A percentile compares a stretch with the other conserved stretches of the same genome.
These are phyloP conservation scores for Xanthoconium separans DNA, from an alignment of 1,284 basidiomycete species.

Conservation along the genomic window DNA sequence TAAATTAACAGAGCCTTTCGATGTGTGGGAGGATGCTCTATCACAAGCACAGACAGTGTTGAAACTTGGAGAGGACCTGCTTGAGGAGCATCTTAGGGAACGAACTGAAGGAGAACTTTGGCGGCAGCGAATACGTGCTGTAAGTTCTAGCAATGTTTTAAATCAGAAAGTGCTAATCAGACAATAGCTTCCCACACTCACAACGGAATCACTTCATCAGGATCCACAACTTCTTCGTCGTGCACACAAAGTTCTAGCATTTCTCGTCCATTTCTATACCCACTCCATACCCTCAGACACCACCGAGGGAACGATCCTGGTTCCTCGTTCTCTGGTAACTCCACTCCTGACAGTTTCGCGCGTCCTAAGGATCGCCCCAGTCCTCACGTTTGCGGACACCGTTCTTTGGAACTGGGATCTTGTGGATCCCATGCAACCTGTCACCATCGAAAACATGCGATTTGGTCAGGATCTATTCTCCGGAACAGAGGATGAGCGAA, in stretches of 20 bases:
- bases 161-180: constrained; percentile 13
- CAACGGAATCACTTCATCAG: constrained; percentile 48
- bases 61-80: constrained; percentile 60
- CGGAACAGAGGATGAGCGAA: constrained; percentile 79
- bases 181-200: constrained; percentile 67
- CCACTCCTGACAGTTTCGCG: constrained; percentile 80
- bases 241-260: constrained; percentile 87
- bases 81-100: constrained; percentile 47
- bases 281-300: constrained; percentile 66
- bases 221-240: constrained; percentile 70
- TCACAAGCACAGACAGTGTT: constrained; percentile 55
- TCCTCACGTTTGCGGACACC: constrained; percentile 94
- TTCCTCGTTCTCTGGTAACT: constrained; percentile 79
- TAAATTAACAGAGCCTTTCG: constrained; percentile 54
- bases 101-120: constrained; percentile 59
- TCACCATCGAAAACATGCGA: constrained; percentile 61
- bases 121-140: constrained; percentile 63
- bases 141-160: constrained; percentile 39
- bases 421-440: constrained; percentile 50
- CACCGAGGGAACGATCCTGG: constrained; percentile 41
- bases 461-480: constrained; percentile 75
- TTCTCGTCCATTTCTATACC: constrained; percentile 87
- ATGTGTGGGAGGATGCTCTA: constrained; percentile 74
- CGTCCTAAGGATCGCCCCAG: constrained; percentile 82
- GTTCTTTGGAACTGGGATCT: constrained; percentile 93